These are phyloP conservation scores for Zoysia matrella DNA, from an alignment of 202 grass and related monocot species.

Conservation along the genomic window DNA sequence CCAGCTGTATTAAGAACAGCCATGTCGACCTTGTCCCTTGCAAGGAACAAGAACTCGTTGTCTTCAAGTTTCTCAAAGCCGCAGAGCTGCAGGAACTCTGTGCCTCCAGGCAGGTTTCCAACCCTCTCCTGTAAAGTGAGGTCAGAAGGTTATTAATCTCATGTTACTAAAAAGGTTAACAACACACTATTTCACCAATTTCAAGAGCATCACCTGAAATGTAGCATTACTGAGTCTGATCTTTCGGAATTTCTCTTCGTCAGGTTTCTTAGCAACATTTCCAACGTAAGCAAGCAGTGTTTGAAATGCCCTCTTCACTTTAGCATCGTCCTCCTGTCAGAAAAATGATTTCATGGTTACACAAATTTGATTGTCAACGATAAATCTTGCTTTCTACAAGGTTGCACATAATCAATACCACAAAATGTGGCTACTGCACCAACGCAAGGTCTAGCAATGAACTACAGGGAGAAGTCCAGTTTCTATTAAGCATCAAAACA, in stretches of 20 bases:
- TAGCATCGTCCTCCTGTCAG: slow-evolving; percentile 77
- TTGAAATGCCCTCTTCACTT: slow-evolving; percentile 92
- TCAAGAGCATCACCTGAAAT: slow-evolving; percentile 63
- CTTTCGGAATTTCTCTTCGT: slow-evolving; percentile 97
- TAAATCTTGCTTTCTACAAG: background rate
- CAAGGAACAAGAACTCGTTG: slow-evolving; percentile 69
- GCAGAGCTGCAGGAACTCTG: slow-evolving; percentile 83
- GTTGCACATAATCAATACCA: background rate
- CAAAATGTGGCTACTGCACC: background rate
- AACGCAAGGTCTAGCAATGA: background rate
- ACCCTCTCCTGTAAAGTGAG: slow-evolving; percentile 73
- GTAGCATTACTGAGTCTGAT: slow-evolving; percentile 80
- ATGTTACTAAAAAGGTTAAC: background rate
- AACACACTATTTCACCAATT: background rate
- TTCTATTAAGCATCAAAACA: background rate
- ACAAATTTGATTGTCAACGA: background rate
- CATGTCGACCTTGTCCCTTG: slow-evolving; percentile 85
- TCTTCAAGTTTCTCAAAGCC: slow-evolving; percentile 90
- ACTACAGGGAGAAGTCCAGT: too few species aligned
- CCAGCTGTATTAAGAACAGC: slow-evolving; percentile 70
- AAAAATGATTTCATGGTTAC: background rate
- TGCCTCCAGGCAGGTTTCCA: slow-evolving; percentile 73
- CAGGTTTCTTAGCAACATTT: slow-evolving; percentile 79
- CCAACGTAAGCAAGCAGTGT: slow-evolving; percentile 88
- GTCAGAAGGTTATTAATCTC: background rate